Base-by-base conservation (phyloP, 257 asterid genomes). In the Forsythia suspensa region DNA sequence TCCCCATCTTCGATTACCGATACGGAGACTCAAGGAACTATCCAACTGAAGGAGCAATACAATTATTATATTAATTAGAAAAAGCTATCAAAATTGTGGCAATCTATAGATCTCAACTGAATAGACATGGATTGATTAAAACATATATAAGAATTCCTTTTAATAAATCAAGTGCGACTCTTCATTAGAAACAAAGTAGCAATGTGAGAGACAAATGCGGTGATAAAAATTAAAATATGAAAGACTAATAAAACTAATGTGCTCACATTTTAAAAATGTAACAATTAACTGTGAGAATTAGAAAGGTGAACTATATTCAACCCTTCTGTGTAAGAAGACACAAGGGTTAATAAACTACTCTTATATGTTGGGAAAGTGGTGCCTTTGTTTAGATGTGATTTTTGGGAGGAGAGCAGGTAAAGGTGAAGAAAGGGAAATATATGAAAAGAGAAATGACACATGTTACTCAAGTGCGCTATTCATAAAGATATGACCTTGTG, bases 1-100 rank as follows among this genome's bases (percentile, higher is more conserved):
- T 12, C 97, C 99, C 97, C 97, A 93, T 79, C 97, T 83, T 70
- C 96, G 87, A 61, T 89, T 92, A 61, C 97, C 94, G 24, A 95
- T 87, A n/a, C 91, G 92, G 75, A 88, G 82, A 72, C 86, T 83
- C 0, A 92, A 84, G 43, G 92, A 88, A 51, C 86, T 86, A 67
- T 86, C 80, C 11, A 87, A 77, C 29, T 55, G 5, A 55, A 18
- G 24, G 29, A 55, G 65, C 65, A 15, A 18, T 55, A 18, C 20
- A 55, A 15, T 16, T 55, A n/a, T 55, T 55, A 18, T 5, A 18
- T 29, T 40, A 7, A 39, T 1, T 68, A 39, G 20, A 52, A 73
- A 20, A 39, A 37, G 13, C 29, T 46, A 68, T 43, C 16, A 13
- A 59, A 37, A 40, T 63, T 44, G 74, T n/a, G 68, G 3, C 4